Percentiles rank a stretch among this genome's conserved stretches.
Evolutionary conservation across 371 early-diverging fungal species (phyloP).

Genomic region (Mortierella sp.): DNA sequence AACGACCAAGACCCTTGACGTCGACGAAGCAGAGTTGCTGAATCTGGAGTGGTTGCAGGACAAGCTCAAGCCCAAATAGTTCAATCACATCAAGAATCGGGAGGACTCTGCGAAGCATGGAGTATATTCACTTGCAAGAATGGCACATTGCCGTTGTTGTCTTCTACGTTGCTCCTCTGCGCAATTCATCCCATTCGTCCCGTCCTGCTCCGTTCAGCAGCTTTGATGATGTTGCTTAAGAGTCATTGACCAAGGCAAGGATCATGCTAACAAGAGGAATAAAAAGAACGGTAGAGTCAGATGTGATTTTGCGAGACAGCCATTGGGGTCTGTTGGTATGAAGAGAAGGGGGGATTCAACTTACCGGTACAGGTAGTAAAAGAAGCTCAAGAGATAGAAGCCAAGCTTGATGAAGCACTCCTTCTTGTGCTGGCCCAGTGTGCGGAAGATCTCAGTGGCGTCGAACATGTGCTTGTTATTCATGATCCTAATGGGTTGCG

Average conservation of each 20-base stretch:
- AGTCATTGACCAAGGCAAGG: slow-evolving; percentile 46
- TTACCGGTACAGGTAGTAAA: slow-evolving; percentile 86
- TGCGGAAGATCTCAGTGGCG: slow-evolving; percentile 97
- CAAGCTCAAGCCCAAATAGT: slow-evolving; percentile 23
- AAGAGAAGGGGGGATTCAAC: slow-evolving; percentile 12
- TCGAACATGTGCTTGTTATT: slow-evolving; percentile 91
- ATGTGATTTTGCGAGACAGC: too few species aligned
- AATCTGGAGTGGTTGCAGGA: slow-evolving; percentile 62
- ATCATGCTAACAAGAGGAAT: slow-evolving; percentile 31
- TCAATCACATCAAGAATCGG: not conserved
- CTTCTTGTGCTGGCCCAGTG: slow-evolving; percentile 87
- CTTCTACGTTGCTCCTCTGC: too few species aligned
- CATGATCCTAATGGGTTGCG: slow-evolving; percentile 65
- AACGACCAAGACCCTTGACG: slow-evolving; percentile 66
- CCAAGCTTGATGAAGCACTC: slow-evolving; percentile 95
- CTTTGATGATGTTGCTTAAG: slow-evolving; percentile 7
- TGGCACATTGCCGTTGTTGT: too few species aligned
- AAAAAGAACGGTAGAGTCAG: not conserved
- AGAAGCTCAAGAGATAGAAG: slow-evolving; percentile 94
- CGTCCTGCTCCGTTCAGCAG: too few species aligned
- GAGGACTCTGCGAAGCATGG: not conserved
- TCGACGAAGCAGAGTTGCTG: slow-evolving; percentile 65
- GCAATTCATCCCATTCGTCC: too few species aligned
- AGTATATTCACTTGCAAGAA: too few species aligned
- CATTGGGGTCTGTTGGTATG: too few species aligned